Conservation (phyloP, 495 filamentous ascomycete genomes). For the Lichenothelia convexa region DNA sequence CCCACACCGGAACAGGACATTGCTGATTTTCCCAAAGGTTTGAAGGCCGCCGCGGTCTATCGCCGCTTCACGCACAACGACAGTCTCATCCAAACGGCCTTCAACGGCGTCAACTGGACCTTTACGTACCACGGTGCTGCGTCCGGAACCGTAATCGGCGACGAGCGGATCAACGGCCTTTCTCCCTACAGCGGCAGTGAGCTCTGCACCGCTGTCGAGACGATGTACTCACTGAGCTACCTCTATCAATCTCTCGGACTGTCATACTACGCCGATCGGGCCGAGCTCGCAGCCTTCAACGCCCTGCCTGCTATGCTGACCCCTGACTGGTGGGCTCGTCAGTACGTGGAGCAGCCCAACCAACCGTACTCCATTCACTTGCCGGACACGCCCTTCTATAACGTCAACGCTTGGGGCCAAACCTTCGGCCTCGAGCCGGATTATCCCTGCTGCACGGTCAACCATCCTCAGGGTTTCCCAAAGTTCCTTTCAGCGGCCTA, state of each 20-base stretch:
- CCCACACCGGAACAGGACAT: too few species aligned
- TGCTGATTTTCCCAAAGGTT: conserved; percentile 7
- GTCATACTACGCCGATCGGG: conserved; percentile 34
- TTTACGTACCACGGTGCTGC: conserved; percentile 26
- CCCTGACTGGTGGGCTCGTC: conserved; percentile 42
- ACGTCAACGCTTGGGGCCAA: conserved; percentile 26
- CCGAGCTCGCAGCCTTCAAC: conserved; percentile 41
- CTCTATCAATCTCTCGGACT: conserved; percentile 25
- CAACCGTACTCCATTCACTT: conserved; percentile 32
- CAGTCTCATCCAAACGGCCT: conserved; percentile 20
- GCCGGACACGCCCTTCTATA: conserved; percentile 29
- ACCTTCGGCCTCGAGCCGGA: conserved; percentile 27
- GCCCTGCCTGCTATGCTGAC: conserved; percentile 35
- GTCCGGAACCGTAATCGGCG: conserved; percentile 16
- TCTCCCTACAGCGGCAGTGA: conserved; percentile 12
- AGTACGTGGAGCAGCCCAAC: conserved; percentile 41
- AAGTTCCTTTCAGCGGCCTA: conserved; percentile 30
- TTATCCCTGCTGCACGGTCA: conserved; percentile 42
- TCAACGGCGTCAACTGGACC: conserved; percentile 28
- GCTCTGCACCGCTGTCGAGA: conserved; percentile 7
- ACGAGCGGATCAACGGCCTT: conserved; percentile 15
- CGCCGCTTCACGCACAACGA: conserved; percentile 25
- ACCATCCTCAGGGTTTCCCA: conserved; percentile 41
- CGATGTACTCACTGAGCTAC: conserved; percentile 14
- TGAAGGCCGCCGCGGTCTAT: conserved; percentile 28